A percentile compares a stretch with the other conserved stretches of the same genome.
phyloP scores from a whole-genome alignment of 768 basidiomycete species.

The Lyophyllum shimeji region DNA sequence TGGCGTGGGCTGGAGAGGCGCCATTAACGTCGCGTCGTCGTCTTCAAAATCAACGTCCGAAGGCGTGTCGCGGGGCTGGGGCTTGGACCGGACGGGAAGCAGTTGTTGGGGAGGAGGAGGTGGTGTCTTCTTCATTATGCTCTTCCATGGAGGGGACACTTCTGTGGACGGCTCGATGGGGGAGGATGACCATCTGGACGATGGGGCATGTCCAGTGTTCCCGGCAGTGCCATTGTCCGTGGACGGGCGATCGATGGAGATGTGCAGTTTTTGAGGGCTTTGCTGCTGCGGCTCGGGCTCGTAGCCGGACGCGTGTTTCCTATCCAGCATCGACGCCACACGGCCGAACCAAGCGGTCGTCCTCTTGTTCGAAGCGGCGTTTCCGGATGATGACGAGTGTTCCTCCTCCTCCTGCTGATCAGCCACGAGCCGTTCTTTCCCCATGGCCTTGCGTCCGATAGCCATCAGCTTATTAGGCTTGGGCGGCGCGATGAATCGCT shows the following conservation, averaged over 20 bases:
- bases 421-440: conserved; percentile 28
- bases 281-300: conserved; percentile 12
- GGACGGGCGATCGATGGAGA: conserved; percentile 42
- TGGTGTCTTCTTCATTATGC: conserved; percentile 27
- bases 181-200: conserved; percentile 38
- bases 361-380: conserved; percentile 14
- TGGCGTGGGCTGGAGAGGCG: conserved; percentile 15
- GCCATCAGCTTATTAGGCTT: conserved; percentile 41
- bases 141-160: conserved; percentile 30
- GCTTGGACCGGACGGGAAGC: conserved; percentile 28
- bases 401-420: conserved; percentile 25
- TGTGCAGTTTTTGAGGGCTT: conserved; percentile 39
- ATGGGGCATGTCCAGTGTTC: conserved; percentile 17
- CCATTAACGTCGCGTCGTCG: conserved; percentile 17
- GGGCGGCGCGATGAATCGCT: conserved; percentile 20
- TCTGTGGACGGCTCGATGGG: conserved; percentile 26
- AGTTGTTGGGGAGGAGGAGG: conserved; percentile 20
- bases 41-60: conserved; percentile 30
- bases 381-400: conserved; percentile 14
- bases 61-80: conserved; percentile 32
- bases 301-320: conserved; percentile 21
- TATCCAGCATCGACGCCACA: conserved; percentile 23
- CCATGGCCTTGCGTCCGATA: conserved; percentile 40
- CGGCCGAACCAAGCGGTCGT: conserved; percentile 28
- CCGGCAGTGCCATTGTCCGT: conserved; percentile 23